Percentiles rank a stretch among this genome's conserved stretches.
phyloP scores from a whole-genome alignment of 2,329 filamentous ascomycete species.

The Neoascochyta sp. region DNA sequence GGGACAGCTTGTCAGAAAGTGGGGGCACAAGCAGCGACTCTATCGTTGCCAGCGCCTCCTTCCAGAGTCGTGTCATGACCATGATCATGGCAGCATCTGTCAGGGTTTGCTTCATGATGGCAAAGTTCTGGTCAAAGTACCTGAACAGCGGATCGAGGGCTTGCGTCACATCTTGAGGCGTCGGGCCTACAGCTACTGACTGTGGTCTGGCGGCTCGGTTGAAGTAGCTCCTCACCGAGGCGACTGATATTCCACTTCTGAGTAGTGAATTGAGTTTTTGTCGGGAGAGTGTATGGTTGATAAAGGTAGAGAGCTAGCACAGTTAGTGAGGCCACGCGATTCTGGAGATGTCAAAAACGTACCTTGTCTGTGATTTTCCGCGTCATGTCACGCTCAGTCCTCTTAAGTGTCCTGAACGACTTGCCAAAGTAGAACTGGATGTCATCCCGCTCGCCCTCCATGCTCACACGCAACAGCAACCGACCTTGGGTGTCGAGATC shows the following conservation, averaged over 20 bases:
- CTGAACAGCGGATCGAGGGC: conserved; percentile 80
- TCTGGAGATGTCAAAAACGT: conserved; percentile 24
- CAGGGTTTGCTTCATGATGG: conserved; percentile 95
- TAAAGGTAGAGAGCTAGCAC: conserved; percentile 78
- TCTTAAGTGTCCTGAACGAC: conserved; percentile 89
- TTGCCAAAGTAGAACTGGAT: conserved; percentile 99
- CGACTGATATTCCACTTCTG: conserved; percentile 67
- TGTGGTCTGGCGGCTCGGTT: conserved; percentile 46
- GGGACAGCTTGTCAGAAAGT: conserved; percentile 87
- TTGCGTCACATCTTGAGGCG: conserved; percentile 70
- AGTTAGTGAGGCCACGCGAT: conserved; percentile 8
- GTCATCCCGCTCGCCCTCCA: conserved; percentile 97
- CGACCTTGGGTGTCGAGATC: conserved; percentile 94
- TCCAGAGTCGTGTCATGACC: conserved; percentile 97
- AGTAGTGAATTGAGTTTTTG: conserved; percentile 74
- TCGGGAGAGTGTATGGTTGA: conserved; percentile 80
- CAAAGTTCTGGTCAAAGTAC: conserved; percentile 98
- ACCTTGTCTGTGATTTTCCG: conserved; percentile 97
- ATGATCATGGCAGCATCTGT: conserved; percentile 96
- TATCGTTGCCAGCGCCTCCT: conserved; percentile 89
- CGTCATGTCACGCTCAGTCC: conserved; percentile 97
- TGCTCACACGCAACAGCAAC: conserved; percentile 84
- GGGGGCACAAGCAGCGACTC: conserved; percentile 88
- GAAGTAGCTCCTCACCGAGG: conserved; percentile 69
- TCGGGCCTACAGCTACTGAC: conserved; percentile 54